A percentile compares a stretch with the other conserved stretches of the same genome.
phyloP scores from a whole-genome alignment of 2,329 filamentous ascomycete species.

The Fusarium lateritium region DNA sequence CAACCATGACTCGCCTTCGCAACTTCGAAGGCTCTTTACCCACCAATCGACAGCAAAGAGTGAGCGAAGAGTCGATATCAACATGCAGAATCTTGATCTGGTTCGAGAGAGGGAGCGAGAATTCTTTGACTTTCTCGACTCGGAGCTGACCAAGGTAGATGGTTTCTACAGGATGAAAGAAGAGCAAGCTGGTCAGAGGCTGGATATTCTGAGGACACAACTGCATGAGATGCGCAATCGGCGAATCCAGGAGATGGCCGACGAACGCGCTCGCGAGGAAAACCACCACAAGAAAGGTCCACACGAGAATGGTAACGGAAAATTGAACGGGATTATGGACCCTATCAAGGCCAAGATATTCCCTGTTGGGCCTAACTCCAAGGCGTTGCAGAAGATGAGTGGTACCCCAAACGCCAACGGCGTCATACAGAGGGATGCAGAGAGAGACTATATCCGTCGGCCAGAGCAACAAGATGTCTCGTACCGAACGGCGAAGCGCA shows the following conservation, averaged over 20 bases:
- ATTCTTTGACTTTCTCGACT: constrained; percentile 88
- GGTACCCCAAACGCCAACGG: constrained; percentile 62
- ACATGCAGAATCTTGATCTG: constrained; percentile 67
- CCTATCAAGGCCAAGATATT: constrained; percentile 70
- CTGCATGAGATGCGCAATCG: constrained; percentile 93
- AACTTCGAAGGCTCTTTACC: constrained; percentile 56
- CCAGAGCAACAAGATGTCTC: constrained; percentile 72
- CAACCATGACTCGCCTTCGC: constrained; percentile 48
- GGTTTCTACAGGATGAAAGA: constrained; percentile 91
- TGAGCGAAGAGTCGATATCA: constrained; percentile 58
- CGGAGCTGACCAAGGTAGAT: constrained; percentile 92
- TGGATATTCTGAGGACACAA: constrained; percentile 82
- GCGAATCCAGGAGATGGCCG: constrained; percentile 78
- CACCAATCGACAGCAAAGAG: constrained; percentile 45
- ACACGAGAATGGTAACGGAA: constrained; percentile 47
- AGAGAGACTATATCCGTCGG: constrained; percentile 67
- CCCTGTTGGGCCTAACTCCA: constrained; percentile 72
- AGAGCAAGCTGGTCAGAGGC: constrained; percentile 81
- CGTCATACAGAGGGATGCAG: constrained; percentile 50
- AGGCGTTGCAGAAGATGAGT: constrained; percentile 69
- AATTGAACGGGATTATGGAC: constrained; percentile 61
- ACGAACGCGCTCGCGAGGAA: constrained; percentile 55
- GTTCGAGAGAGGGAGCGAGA: constrained; percentile 83
- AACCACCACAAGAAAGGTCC: constrained; percentile 38
- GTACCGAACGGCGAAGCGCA: constrained; percentile 89